Evolutionary conservation across 2,329 filamentous ascomycete genomes (phyloP), one percentile per base, ranked within the genome.

Genomic region (Boeremia exigua): DNA sequence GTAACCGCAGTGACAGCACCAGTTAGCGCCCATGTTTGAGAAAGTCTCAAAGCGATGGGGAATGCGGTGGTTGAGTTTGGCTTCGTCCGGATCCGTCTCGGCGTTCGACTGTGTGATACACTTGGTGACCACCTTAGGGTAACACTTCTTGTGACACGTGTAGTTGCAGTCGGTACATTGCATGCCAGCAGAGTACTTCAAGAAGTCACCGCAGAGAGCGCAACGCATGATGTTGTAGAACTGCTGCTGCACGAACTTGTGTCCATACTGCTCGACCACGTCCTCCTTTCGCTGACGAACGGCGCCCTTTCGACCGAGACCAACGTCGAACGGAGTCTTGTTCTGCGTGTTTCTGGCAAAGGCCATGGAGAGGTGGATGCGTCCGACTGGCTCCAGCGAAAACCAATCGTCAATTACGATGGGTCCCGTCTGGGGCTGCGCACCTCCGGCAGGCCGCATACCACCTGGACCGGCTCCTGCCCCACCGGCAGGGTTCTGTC

Each of bases 211-310:
- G 75, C 95, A 99, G 32, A 98, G 87, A 12, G 95, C 95, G 78
- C 95, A 99, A 60, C 95, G 94, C 95, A 99, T 99, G 73, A 99
- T 97, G 83, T 98, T 99, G 87, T 98, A 99, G 78, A 99, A 99
- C 76, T 97, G 95, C 75, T 97, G 93, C 71, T 95, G 91, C 52
- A 98, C 89, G 73, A 99, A 99, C 79, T 98, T 99, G 87, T 99
- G 95, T 44, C 95, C 95, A 74, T 96, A 97, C 82, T 97, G 96
- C 80, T 99, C 95, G 79, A 97, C 91, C 4, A 99, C 89, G 71
- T 98, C 93, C 77, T 99, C 95, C 81, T 99, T 99, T 72, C 92
- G 91, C 79, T 99, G 94, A 65, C 95, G 91, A 65, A 99, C 92
- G 61, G 95, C 95, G 71, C 94, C 95, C 79, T 97, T 96, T 74